Evolutionary conservation across 2,329 filamentous ascomycete species (phyloP).

Genomic region (Sphaerostilbella broomeana): DNA sequence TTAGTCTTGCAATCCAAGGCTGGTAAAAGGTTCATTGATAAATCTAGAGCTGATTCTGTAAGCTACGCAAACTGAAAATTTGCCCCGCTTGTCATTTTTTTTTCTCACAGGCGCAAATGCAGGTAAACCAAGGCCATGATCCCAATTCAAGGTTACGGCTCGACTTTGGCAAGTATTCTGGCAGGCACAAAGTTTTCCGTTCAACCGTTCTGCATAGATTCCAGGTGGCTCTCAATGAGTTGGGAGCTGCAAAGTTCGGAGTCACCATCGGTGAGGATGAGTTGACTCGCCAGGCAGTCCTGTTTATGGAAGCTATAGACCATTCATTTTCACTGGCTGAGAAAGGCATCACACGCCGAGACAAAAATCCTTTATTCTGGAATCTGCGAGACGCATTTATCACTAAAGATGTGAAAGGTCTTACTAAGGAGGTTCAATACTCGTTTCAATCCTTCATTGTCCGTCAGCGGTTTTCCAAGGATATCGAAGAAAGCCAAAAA

Average conservation of each 20-base stretch:
- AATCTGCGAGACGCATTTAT: constrained; percentile 56
- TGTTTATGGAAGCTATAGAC: constrained; percentile 41
- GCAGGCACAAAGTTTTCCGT: constrained; percentile 28
- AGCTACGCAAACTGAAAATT: constrained; percentile 9
- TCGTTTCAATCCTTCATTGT: constrained; percentile 62
- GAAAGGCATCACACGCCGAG: constrained; percentile 29
- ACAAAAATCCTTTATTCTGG: constrained; percentile 50
- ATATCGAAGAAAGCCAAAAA: constrained; percentile 52
- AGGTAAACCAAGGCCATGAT: constrained; percentile 30
- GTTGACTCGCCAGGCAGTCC: constrained; percentile 36
- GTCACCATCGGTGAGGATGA: constrained; percentile 31
- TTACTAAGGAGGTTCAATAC: constrained; percentile 56
- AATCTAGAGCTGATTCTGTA: constrained; percentile 22
- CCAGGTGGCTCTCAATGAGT: constrained; percentile 26
- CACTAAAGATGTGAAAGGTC: constrained; percentile 40
- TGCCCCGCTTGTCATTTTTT: not conserved
- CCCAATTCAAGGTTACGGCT: constrained; percentile 27
- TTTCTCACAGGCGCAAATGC: not conserved
- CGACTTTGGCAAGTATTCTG: constrained; percentile 18
- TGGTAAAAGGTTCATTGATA: constrained; percentile 8
- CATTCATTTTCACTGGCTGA: constrained; percentile 41
- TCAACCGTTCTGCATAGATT: constrained; percentile 32
- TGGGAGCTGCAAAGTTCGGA: constrained; percentile 21
- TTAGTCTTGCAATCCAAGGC: constrained; percentile 3
- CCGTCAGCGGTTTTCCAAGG: constrained; percentile 48